Conservation (phyloP, 208 protist species). For the Wallacemonas rigidus region DNA sequence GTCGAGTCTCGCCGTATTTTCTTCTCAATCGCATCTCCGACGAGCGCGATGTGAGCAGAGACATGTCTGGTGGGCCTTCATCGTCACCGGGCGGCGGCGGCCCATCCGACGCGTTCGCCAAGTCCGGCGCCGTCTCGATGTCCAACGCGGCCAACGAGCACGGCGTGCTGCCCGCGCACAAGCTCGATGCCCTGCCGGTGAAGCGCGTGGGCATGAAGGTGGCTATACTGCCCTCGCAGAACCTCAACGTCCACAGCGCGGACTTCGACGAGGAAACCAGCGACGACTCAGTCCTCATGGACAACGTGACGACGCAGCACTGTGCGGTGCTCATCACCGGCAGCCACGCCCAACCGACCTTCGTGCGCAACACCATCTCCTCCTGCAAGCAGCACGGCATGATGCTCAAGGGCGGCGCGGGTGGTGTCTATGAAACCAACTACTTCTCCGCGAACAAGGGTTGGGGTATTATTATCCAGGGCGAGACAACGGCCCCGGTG, state of each 20-base stretch:
- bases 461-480: slow-evolving; percentile 41
- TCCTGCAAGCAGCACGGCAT: slow-evolving; percentile 36
- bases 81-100: neutral
- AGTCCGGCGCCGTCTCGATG: neutral
- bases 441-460: slow-evolving; percentile 47
- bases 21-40: slow-evolving; percentile 43
- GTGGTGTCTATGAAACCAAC: slow-evolving; percentile 42
- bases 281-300: slow-evolving; percentile 14
- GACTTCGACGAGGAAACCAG: slow-evolving; percentile 7
- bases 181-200: slow-evolving; percentile 35
- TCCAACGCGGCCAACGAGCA: slow-evolving; percentile 11
- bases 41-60: slow-evolving; percentile 6
- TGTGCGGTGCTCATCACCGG: slow-evolving; percentile 30
- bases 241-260: neutral
- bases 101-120: neutral
- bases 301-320: slow-evolving; percentile 12
- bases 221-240: slow-evolving; percentile 21
- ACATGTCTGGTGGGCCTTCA: neutral
- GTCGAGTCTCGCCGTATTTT: slow-evolving; percentile 25
- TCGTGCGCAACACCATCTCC: slow-evolving; percentile 42
- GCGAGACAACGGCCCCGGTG: slow-evolving; percentile 10
- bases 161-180: slow-evolving; percentile 30
- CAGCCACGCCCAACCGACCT: slow-evolving; percentile 22
- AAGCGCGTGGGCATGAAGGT: slow-evolving; percentile 35
- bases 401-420: slow-evolving; percentile 20